A percentile compares a stretch with the other conserved stretches of the same genome.
Conservation (phyloP, 805 yeast genomes). For the Maudiozyma turicensis region DNA sequence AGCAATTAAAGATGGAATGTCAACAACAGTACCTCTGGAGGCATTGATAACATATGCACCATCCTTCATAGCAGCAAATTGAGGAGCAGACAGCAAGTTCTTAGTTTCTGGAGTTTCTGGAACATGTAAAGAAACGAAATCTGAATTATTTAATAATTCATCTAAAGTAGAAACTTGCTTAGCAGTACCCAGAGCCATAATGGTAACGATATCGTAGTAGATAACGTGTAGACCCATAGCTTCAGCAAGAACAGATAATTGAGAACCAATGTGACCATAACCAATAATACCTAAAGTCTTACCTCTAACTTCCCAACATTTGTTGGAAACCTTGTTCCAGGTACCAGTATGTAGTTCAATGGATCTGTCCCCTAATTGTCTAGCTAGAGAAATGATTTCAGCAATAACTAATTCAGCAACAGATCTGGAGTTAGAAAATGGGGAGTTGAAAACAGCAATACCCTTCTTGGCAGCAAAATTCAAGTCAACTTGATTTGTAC, state of each 20-base stretch:
- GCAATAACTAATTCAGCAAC: conserved; percentile 97
- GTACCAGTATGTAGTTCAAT: conserved; percentile 92
- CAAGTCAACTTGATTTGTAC: conserved; percentile 95
- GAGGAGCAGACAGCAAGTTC: conserved; percentile 80
- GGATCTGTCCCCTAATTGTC: conserved; percentile 95
- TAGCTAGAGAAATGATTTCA: conserved; percentile 85
- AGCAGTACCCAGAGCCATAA: conserved; percentile 96
- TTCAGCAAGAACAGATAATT: conserved; percentile 93
- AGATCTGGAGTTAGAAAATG: conserved; percentile 95
- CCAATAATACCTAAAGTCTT: conserved; percentile 96
- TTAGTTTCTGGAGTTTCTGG: conserved; percentile 92
- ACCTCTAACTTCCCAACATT: conserved; percentile 99
- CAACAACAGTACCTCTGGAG: conserved; percentile 95
- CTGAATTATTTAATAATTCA: conserved; percentile 71
- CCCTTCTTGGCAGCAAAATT: conserved; percentile 87
- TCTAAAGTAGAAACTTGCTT: conserved; percentile 80
- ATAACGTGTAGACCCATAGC: conserved; percentile 95
- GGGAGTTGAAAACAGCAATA: conserved; percentile 95
- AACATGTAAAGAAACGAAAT: conserved; percentile 87
- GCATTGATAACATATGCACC: conserved; percentile 94
- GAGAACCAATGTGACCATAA: conserved; percentile 97
- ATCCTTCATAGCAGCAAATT: conserved; percentile 91
- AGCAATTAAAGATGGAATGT: conserved; percentile 83
- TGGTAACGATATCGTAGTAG: conserved; percentile 84
- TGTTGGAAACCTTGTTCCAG: conserved; percentile 93